phyloP scores from a whole-genome alignment of 495 filamentous ascomycete species.

The Annulohypoxylon nitens region DNA sequence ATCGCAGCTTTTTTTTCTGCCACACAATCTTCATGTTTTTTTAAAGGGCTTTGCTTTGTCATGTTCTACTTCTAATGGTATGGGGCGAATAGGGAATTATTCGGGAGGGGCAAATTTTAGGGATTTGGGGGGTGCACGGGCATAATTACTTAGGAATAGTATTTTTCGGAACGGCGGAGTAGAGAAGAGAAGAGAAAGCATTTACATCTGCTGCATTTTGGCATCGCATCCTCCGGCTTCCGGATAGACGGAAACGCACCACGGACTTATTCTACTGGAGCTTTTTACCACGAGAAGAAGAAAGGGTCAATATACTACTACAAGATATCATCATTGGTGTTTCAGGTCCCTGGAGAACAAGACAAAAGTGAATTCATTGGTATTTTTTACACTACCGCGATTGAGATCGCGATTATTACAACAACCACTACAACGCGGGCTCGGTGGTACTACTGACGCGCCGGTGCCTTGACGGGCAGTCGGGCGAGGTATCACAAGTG shows the following conservation, averaged over 20 bases:
- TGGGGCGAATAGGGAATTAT: conserved; percentile 13
- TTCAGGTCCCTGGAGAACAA: conserved; percentile 4
- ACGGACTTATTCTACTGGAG: neutral
- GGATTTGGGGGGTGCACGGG: conserved; percentile 12
- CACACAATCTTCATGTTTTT: no score
- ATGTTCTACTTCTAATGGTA: conserved; percentile 21
- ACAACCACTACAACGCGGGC: neutral
- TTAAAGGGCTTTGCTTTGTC: neutral
- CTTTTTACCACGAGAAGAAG: neutral
- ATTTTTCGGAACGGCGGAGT: conserved; percentile 15
- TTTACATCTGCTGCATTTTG: conserved; percentile 27
- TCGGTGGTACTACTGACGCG: conserved; percentile 12
- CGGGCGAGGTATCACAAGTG: conserved; percentile 7
- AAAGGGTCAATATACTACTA: conserved; percentile 6
- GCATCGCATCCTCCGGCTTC: conserved; percentile 10
- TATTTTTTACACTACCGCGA: neutral
- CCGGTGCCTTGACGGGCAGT: conserved; percentile 1
- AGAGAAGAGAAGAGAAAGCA: conserved; percentile 5
- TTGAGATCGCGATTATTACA: no score
- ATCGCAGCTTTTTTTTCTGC: conserved; percentile 20
- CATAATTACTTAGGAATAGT: conserved; percentile 16
- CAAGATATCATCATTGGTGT: conserved; percentile 13
- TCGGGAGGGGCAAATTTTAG: neutral
- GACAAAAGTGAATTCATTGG: conserved; percentile 7
- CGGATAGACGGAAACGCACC: neutral